Conservation (phyloP, 163 green algal species). For the Chlorella variabilis region DNA sequence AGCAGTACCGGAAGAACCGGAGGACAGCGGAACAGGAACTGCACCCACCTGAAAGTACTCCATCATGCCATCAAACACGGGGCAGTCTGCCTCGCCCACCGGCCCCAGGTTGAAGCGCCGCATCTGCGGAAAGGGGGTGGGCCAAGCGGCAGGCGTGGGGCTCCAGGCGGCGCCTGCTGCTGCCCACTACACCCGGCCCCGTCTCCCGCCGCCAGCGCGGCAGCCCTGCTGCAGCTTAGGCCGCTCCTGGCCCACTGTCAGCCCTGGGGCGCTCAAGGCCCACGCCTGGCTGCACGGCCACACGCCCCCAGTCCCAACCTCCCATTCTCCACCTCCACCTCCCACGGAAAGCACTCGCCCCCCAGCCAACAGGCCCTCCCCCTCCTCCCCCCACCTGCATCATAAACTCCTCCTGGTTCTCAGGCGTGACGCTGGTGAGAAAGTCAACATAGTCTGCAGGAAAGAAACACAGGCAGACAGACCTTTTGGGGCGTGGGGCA, state of each 20-base stretch:
- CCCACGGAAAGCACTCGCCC: too few relatives aligned
- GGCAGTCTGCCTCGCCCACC: conserved; percentile 79
- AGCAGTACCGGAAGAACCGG: too few relatives aligned
- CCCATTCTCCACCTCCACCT: too few relatives aligned
- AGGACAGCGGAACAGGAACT: not conserved
- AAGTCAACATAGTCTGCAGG: conserved; percentile 94
- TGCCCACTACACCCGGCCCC: too few relatives aligned
- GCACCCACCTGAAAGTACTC: conserved; percentile 68
- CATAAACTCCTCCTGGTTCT: conserved; percentile 94
- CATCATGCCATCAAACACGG: conserved; percentile 81
- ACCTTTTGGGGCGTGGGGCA: not conserved
- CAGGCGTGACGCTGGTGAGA: conserved; percentile 83
- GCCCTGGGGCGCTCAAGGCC: too few relatives aligned
- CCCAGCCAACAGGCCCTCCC: too few relatives aligned
- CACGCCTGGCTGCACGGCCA: too few relatives aligned
- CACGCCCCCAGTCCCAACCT: too few relatives aligned
- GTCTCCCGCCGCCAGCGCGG: not conserved
- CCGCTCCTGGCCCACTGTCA: too few relatives aligned
- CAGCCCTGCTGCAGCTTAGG: not conserved
- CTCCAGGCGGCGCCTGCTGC: too few relatives aligned
- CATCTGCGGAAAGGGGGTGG: conserved; percentile 56
- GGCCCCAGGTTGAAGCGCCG: conserved; percentile 91
- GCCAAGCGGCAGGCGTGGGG: not conserved
- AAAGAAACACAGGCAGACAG: not conserved
- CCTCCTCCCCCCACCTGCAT: conserved; percentile 59